Conservation (phyloP, 208 protist genomes). For the Herpetomonas samuelpessoai region DNA sequence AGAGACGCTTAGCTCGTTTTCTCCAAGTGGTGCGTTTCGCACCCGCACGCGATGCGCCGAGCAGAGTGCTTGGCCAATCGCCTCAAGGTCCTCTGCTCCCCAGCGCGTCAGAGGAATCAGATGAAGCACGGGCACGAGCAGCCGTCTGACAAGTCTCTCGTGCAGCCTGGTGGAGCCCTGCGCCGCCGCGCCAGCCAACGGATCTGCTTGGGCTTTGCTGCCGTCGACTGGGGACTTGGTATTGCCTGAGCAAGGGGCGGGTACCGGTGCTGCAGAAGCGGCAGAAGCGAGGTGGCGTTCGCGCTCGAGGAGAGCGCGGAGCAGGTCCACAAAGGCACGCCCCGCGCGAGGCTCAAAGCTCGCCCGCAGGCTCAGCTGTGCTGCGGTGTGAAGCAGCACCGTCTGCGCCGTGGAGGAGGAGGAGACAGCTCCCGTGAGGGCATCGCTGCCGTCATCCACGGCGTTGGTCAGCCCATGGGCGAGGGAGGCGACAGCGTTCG, state of each 20-base stretch:
- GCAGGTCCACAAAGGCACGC: constrained; percentile 22
- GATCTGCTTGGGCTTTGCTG: no score
- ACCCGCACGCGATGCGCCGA: constrained; percentile 8
- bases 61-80: constrained; percentile 17
- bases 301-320: constrained; percentile 16
- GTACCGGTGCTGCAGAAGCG: no score
- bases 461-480: neutral
- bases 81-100: constrained; percentile 11
- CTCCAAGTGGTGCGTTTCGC: neutral
- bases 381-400: constrained; percentile 23
- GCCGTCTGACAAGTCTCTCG: no score
- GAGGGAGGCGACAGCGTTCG: neutral
- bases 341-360: constrained; percentile 12
- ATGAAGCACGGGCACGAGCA: constrained; percentile 25
- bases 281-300: neutral
- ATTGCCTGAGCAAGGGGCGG: no score
- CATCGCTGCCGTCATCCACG: neutral
- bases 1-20: no score
- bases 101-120: constrained; percentile 22
- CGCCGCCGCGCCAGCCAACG: no score
- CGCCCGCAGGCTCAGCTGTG: constrained; percentile 18
- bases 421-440: neutral
- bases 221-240: no score
- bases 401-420: constrained; percentile 16
- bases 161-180: no score